Evolutionary conservation across 2,329 filamentous ascomycete species (phyloP).

Genomic region (Hymenoscyphus scutula): DNA sequence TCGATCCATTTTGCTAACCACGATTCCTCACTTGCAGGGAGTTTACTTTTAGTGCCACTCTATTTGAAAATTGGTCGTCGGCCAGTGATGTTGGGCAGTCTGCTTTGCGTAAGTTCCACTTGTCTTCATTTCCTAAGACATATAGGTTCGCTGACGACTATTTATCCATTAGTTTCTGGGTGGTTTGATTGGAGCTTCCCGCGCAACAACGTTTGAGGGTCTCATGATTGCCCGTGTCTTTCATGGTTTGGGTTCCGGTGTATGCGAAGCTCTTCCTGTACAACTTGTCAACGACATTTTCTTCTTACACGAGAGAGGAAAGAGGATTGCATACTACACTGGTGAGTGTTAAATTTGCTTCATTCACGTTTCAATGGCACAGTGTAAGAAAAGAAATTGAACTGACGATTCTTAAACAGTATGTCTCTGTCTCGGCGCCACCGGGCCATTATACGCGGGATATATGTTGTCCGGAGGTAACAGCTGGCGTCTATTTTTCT

Average conservation of each 20-base stretch:
- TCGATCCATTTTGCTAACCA: not conserved
- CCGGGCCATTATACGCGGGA: slow-evolving; percentile 56
- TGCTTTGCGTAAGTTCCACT: slow-evolving; percentile 7
- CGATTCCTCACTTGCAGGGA: slow-evolving; percentile 35
- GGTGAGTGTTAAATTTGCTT: slow-evolving; percentile 32
- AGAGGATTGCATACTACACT: slow-evolving; percentile 59
- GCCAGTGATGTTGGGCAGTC: slow-evolving; percentile 28
- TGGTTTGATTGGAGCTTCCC: slow-evolving; percentile 27
- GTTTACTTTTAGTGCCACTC: slow-evolving; percentile 54
- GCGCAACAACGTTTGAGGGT: slow-evolving; percentile 22
- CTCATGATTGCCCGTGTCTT: slow-evolving; percentile 31
- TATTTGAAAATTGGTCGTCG: slow-evolving; percentile 44
- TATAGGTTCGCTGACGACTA: not conserved
- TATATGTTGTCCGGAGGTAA: slow-evolving; percentile 59
- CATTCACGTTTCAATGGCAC: not conserved
- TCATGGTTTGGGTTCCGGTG: slow-evolving; percentile 29
- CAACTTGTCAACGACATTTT: slow-evolving; percentile 44
- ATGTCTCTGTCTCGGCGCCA: slow-evolving; percentile 53
- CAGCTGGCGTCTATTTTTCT: slow-evolving; percentile 61
- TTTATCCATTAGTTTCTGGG: slow-evolving; percentile 18
- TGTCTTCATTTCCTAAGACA: not conserved
- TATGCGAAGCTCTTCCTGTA: slow-evolving; percentile 37
- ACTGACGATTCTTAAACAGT: slow-evolving; percentile 36
- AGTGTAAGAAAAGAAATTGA: not conserved
- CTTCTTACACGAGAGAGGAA: slow-evolving; percentile 47